Evolutionary conservation across 257 asterid genomes (phyloP).

Genomic region (Agastache rugosa): DNA sequence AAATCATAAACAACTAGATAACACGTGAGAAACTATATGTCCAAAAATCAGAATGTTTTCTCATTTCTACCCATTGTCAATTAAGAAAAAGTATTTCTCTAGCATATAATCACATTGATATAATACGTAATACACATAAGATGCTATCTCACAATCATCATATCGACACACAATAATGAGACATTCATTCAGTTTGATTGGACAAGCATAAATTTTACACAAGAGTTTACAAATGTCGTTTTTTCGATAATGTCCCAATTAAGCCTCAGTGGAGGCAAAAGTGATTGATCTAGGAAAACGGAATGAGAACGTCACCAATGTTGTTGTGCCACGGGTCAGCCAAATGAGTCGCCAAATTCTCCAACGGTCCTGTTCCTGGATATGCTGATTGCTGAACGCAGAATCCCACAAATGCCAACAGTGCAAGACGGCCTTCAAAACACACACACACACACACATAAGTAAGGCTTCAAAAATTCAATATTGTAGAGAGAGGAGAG

Average conservation of each 20-base stretch:
- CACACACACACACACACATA: background rate
- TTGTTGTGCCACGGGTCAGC: slow-evolving; percentile 99
- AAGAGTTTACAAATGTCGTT: background rate
- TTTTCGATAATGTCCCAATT: background rate
- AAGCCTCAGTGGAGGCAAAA: background rate
- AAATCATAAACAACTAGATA: too few species aligned
- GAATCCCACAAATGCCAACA: slow-evolving; percentile 90
- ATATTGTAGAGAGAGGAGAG: background rate
- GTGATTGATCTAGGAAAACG: slow-evolving; percentile 21
- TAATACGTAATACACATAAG: background rate
- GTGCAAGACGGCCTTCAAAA: slow-evolving; percentile 70
- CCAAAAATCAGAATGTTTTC: too few species aligned
- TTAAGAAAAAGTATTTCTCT: background rate
- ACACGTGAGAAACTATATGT: too few species aligned
- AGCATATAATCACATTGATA: background rate
- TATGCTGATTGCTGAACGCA: slow-evolving; percentile 87
- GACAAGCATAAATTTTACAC: slow-evolving; percentile 12
- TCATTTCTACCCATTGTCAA: background rate
- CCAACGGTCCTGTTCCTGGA: slow-evolving; percentile 96
- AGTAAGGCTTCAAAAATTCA: background rate
- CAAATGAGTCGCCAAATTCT: slow-evolving; percentile 88
- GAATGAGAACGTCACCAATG: slow-evolving; percentile 83
- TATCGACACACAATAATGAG: background rate
- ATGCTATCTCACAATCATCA: background rate
- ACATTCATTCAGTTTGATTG: background rate